Evolutionary conservation across 164 flowering plant species (phyloP).

Genomic region (grape (Vitis vinifera)): ASM3070453v1 NC_081806.1:2981501-2982000

Average conservation of each 20-base stretch:
- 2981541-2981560: conserved; percentile 84
- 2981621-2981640: conserved; percentile 56
- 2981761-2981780: conserved; percentile 48
- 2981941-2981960: too few relatives aligned
- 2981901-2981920: too few relatives aligned
- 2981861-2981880: neutral
- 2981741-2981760: conserved; percentile 53
- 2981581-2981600: conserved; percentile 74
- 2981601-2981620: conserved; percentile 76
- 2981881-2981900: neutral
- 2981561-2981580: conserved; percentile 51
- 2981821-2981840: conserved; percentile 93
- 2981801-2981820: conserved; percentile 81
- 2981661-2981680: conserved; percentile 54
- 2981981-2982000: too few relatives aligned
- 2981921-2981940: too few relatives aligned
- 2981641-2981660: conserved; percentile 60
- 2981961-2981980: too few relatives aligned
- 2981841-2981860: conserved; percentile 47
- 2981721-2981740: conserved; percentile 79
- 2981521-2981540: conserved; percentile 75
- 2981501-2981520: conserved; percentile 74
- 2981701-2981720: conserved; percentile 56
- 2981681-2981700: conserved; percentile 80
- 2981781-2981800: conserved; percentile 49